Evolutionary conservation across 192 early-diverging fungal species (phyloP).

Genomic region (Bifiguratus adelaidae): DNA sequence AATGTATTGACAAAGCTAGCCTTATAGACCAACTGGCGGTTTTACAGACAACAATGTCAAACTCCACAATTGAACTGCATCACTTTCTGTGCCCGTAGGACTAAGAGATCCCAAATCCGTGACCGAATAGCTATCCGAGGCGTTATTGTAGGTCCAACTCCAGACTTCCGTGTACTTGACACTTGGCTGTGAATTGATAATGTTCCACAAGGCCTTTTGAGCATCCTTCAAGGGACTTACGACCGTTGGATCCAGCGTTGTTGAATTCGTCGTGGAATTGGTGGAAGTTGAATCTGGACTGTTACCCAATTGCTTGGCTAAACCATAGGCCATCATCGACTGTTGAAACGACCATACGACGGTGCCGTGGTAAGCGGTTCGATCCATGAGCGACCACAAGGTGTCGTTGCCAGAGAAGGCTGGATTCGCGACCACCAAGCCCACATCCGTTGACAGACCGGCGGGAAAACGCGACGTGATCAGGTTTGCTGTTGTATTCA

Average conservation of each 20-base stretch:
- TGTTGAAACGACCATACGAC: conserved; percentile 4
- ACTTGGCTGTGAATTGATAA: neutral
- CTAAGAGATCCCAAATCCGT: neutral
- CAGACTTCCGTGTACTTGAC: conserved; percentile 3
- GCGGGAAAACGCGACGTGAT: neutral
- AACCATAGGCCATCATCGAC: neutral
- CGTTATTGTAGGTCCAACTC: conserved; percentile 2
- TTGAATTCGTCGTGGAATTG: neutral
- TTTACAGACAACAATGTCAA: conserved; percentile 1
- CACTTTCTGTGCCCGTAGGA: neutral
- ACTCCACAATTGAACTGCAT: conserved; percentile 4
- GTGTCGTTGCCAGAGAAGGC: neutral
- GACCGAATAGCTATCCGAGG: neutral
- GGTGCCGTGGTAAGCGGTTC: conserved; percentile 2
- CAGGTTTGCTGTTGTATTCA: neutral
- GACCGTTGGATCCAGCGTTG: neutral
- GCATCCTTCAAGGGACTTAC: neutral
- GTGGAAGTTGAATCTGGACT: neutral
- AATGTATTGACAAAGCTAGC: no score
- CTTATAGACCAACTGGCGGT: no score
- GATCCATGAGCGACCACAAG: neutral
- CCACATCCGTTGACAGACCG: neutral
- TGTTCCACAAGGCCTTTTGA: neutral
- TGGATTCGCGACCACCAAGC: conserved; percentile 1
- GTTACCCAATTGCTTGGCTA: neutral